Base-by-base conservation (phyloP, 495 filamentous ascomycete species). In the Aspergillus affinis region DNA sequence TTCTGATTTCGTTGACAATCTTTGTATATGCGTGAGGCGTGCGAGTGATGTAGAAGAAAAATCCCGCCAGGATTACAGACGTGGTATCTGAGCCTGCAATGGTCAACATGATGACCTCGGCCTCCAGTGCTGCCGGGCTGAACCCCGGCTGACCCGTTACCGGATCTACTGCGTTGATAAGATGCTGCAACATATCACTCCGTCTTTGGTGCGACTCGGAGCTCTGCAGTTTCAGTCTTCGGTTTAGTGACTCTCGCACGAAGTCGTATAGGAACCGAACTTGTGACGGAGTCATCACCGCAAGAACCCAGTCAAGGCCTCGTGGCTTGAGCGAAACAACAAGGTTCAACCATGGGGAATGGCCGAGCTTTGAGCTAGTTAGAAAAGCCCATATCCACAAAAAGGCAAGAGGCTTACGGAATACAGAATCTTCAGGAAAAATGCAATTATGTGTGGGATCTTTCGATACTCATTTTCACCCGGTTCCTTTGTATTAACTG, bases 11-110 rank as follows among this genome's bases (percentile, higher is more conserved):
- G 13, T 48, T 5, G 2, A 62, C 55, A 7, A 72, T 55, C 7
- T 54, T 62, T 10, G 32, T 21, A 51, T 70, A 71, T n/a, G 45
- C 52, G 18, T 49, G 29, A 15, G 73, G 69, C 6, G 67, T 57
- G 0, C 61, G 67, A 1, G 58, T 53, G 2, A 78, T 65, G 58
- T 78, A 78, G 69, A 72, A 76, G 51, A 75, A 65, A 26, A 54
- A 52, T 12, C 49, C 54, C 2, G 54, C 49, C 54, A 61, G 48
- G 48, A 48, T 54, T 15, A 54, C 36, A 3, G 60, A 57, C 1
- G 54, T 61, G 1, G 60, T 57, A 26, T 61, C 60, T 7, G 60
- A 53, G 6, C 60, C 60, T 19, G 58, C 58, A 26, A 60, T 57
- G n/a, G 59, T 61, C 3, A 61, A 48, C 53, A 55, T 51, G 2